Evolutionary conservation across 2,329 filamentous ascomycete species (phyloP), one percentile per base, ranked within the genome.

Genomic region (Endocalyx cinctus): DNA sequence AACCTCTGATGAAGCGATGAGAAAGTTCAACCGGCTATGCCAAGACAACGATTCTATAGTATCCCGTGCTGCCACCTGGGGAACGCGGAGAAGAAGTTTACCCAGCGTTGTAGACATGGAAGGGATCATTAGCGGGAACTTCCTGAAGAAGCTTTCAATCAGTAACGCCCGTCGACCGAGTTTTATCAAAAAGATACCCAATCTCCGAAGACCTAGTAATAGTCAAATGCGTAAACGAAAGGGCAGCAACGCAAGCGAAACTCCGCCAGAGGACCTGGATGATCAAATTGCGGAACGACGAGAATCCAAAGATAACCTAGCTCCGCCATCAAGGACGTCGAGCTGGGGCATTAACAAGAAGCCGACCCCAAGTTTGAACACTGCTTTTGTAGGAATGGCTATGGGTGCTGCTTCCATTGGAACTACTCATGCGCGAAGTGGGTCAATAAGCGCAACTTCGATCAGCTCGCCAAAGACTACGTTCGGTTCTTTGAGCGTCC

Each of bases 11-110:
- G 72, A 61, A 12, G 74, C 74, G 8, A 79, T 79, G 14, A 63
- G 64, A 27, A 63, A 48, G 25, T 78, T 72, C 34, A 61, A 75
- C 42, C 61, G 59, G 10, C 64, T 73, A 62, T 70, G 62, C 34
- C 64, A 63, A 14, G 74, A 79, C 41, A 77, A 66, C 29, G 70
- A 69, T 17, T 82, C 78, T 0, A 63, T 80, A 10, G 56, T 79
- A 8, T 82, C 78, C 2, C 66, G 74, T 41, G 72, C 78, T 11
- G 82, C 82, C 13, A 87, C 82, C 1, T 79, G 82, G 69, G 82
- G 82, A 12, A 87, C 82, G 2, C 71, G 77, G 6, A 73, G 80
- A 26, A 72, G 74, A 37, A 82, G 81, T 53, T 64, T 83, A 30
- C 77, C 80, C 2, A 79, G 72, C 45, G 47, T 70, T 35, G 43